These are phyloP conservation scores for Lipomyces yamanashiensis DNA, from an alignment of 805 yeast genomes.

Conservation along the genomic window DNA sequence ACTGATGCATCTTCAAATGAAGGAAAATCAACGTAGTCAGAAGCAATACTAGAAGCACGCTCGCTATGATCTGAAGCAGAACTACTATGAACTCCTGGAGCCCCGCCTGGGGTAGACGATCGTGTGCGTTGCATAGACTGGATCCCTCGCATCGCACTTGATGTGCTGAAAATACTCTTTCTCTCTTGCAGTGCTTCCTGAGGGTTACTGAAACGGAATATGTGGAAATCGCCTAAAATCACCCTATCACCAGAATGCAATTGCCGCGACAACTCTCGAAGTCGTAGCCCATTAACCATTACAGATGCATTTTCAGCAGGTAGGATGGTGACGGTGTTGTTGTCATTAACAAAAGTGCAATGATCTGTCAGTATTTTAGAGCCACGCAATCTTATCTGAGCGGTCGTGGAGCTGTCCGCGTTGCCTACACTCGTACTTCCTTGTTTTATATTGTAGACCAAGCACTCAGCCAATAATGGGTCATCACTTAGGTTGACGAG, in stretches of 20 bases:
- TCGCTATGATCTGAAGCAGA: constrained; percentile 22
- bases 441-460: constrained; percentile 40
- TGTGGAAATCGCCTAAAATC: constrained; percentile 38
- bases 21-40: constrained; percentile 24
- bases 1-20: constrained; percentile 19
- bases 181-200: constrained; percentile 32
- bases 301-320: constrained; percentile 36
- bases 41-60: constrained; percentile 16
- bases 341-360: constrained; percentile 37
- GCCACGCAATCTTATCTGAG: constrained; percentile 40
- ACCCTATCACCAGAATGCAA: constrained; percentile 40
- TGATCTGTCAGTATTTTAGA: constrained; percentile 35
- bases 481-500: constrained; percentile 42
- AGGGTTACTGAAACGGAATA: constrained; percentile 40
- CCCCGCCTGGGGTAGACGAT: constrained; percentile 5
- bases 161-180: background rate
- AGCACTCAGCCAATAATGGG: constrained; percentile 40
- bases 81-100: constrained; percentile 7
- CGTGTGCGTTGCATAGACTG: constrained; percentile 1
- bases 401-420: constrained; percentile 34
- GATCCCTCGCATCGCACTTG: background rate
- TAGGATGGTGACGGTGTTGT: constrained; percentile 30
- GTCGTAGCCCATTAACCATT: constrained; percentile 37
- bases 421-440: constrained; percentile 40
- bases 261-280: constrained; percentile 15